phyloP scores from a whole-genome alignment of 2,329 filamentous ascomycete genomes.

The Diaporthe helianthi region DNA sequence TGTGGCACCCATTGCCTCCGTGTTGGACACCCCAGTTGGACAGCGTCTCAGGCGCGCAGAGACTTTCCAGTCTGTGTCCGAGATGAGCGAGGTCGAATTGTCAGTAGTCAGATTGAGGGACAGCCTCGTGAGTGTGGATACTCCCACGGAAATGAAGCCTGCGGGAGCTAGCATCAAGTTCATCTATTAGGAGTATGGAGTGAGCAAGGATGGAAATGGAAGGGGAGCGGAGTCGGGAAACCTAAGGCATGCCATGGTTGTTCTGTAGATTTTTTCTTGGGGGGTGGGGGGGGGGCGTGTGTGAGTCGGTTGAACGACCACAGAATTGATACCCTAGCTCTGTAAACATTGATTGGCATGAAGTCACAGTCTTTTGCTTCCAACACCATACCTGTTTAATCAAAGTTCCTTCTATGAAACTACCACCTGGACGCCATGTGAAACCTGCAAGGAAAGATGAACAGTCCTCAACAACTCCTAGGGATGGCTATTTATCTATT shows the following conservation, averaged over 20 bases:
- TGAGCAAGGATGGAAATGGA: neutral
- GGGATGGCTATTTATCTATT: neutral
- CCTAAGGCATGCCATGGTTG: neutral
- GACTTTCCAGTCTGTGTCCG: conserved; percentile 16
- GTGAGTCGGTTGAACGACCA: conserved; percentile 10
- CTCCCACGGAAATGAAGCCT: conserved; percentile 1
- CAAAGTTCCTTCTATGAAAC: neutral
- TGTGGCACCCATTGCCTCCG: neutral
- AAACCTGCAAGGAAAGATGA: neutral
- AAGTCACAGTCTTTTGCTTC: conserved; percentile 15
- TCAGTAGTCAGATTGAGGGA: conserved; percentile 21
- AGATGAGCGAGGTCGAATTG: conserved; percentile 6
- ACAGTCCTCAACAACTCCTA: neutral
- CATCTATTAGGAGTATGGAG: conserved; percentile 1
- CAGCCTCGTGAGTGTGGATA: conserved; percentile 12
- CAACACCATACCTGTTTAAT: conserved; percentile 17
- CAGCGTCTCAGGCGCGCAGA: conserved; percentile 21
- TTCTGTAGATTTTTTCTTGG: conserved; percentile 4
- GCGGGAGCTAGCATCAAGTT: conserved; percentile 27
- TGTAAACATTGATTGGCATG: conserved; percentile 20
- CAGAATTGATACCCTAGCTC: conserved; percentile 13
- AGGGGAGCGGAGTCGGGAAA: neutral
- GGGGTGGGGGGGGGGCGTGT: too few relatives aligned
- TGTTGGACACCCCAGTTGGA: neutral
- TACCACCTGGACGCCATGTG: neutral